These are phyloP conservation scores for Ganoderma lingzhi DNA, from an alignment of 1,284 basidiomycete genomes.

Conservation along the genomic window DNA sequence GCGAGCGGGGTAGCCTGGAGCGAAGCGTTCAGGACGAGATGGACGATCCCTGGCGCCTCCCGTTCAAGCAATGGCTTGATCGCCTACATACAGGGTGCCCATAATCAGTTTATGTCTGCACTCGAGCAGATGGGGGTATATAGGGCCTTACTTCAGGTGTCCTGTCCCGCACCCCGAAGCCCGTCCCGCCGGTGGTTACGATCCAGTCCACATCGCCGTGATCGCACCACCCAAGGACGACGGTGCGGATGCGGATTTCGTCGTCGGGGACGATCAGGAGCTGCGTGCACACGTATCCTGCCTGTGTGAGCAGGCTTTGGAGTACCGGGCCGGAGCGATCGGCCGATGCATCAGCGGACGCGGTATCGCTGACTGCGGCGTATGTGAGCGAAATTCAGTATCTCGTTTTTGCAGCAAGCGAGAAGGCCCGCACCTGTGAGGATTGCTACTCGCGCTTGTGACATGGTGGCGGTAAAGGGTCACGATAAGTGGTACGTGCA, in stretches of 20 bases:
- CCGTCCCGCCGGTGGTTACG: slow-evolving; percentile 88
- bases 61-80: slow-evolving; percentile 77
- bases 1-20: slow-evolving; percentile 82
- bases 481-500: background rate
- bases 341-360: slow-evolving; percentile 54
- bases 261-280: slow-evolving; percentile 70
- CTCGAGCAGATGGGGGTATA: background rate
- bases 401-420: background rate
- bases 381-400: background rate
- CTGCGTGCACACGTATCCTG: slow-evolving; percentile 49
- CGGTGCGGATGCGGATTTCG: slow-evolving; percentile 53
- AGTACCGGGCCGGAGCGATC: slow-evolving; percentile 76
- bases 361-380: slow-evolving; percentile 72
- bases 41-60: slow-evolving; percentile 81
- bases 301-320: slow-evolving; percentile 52
- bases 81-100: slow-evolving; percentile 54
- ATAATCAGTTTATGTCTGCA: background rate
- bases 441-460: slow-evolving; percentile 39
- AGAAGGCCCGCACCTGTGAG: slow-evolving; percentile 38
- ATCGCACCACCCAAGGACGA: slow-evolving; percentile 55
- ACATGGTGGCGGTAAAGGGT: slow-evolving; percentile 32
- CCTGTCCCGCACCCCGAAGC: slow-evolving; percentile 80
- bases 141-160: slow-evolving; percentile 76
- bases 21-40: slow-evolving; percentile 75
- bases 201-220: slow-evolving; percentile 68